Evolutionary conservation across 2,329 filamentous ascomycete species (phyloP).

Genomic region (Sclerotinia trifoliorum): DNA sequence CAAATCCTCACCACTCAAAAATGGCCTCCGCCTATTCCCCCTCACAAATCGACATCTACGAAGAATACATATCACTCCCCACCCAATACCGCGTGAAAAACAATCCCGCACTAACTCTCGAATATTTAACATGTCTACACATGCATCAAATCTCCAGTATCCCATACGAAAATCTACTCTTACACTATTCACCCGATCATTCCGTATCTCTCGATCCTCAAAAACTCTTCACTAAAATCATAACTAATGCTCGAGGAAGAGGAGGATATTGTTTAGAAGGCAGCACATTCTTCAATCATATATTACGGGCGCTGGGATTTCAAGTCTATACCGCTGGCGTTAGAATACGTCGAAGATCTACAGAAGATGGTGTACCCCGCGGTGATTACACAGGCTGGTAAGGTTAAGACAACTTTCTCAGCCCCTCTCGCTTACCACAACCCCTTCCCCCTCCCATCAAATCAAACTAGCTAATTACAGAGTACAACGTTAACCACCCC

Average conservation of each 20-base stretch:
- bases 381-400: conserved; percentile 37
- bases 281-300: conserved; percentile 53
- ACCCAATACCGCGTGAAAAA: conserved; percentile 23
- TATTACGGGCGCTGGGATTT: conserved; percentile 53
- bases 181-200: conserved; percentile 34
- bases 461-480: background rate
- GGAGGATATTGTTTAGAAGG: conserved; percentile 64
- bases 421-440: background rate
- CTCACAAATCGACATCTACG: conserved; percentile 31
- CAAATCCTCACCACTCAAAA: background rate
- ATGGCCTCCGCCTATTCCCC: conserved; percentile 30
- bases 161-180: conserved; percentile 36
- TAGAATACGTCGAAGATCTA: conserved; percentile 31
- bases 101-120: conserved; percentile 27
- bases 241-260: conserved; percentile 38
- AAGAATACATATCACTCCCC: conserved; percentile 32
- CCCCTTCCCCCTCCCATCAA: no score
- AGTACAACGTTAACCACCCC: no score
- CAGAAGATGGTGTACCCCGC: conserved; percentile 28
- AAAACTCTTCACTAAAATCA: conserved; percentile 35
- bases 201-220: conserved; percentile 32
- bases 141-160: conserved; percentile 31
- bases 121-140: conserved; percentile 33
- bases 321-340: conserved; percentile 53
- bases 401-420: background rate